Percentiles rank a stretch among this genome's conserved stretches.
Conservation (phyloP, 2,329 filamentous ascomycete genomes). For the Cladophialophora yegresii region DNA sequence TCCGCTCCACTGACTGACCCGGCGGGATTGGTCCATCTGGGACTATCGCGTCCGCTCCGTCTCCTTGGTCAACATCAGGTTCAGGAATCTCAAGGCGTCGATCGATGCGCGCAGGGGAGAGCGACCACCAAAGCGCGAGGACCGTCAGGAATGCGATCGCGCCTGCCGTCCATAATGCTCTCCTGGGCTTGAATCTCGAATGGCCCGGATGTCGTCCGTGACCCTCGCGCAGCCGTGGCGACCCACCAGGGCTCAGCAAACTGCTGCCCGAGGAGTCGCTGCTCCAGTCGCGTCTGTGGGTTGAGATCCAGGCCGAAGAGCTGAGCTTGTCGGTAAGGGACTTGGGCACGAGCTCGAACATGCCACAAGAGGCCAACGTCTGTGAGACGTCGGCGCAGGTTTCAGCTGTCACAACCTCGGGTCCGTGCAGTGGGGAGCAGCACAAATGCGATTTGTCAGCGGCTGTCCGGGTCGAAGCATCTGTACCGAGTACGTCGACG, state of each 20-base stretch:
- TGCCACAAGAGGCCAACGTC: constrained; percentile 17
- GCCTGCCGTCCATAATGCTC: constrained; percentile 24
- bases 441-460: constrained; percentile 6
- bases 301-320: constrained; percentile 2
- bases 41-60: constrained; percentile 2
- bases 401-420: constrained; percentile 4
- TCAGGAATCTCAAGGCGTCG: not conserved
- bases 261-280: constrained; percentile 20
- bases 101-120: not conserved
- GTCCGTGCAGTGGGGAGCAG: constrained; percentile 8
- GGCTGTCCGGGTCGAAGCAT: not conserved
- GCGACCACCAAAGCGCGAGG: constrained; percentile 19
- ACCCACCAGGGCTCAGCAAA: constrained; percentile 21
- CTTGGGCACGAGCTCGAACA: constrained; percentile 25
- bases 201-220: constrained; percentile 25
- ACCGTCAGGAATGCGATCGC: constrained; percentile 25
- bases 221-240: constrained; percentile 19
- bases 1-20: constrained; percentile 27
- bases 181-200: constrained; percentile 25
- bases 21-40: constrained; percentile 29
- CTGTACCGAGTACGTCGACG: not conserved
- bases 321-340: constrained; percentile 21
- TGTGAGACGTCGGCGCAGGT: constrained; percentile 10
- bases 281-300: constrained; percentile 19
- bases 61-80: constrained; percentile 3